These are phyloP conservation scores for Coleophoma eucalyptorum DNA, from an alignment of 2,329 filamentous ascomycete species.

Conservation along the genomic window DNA sequence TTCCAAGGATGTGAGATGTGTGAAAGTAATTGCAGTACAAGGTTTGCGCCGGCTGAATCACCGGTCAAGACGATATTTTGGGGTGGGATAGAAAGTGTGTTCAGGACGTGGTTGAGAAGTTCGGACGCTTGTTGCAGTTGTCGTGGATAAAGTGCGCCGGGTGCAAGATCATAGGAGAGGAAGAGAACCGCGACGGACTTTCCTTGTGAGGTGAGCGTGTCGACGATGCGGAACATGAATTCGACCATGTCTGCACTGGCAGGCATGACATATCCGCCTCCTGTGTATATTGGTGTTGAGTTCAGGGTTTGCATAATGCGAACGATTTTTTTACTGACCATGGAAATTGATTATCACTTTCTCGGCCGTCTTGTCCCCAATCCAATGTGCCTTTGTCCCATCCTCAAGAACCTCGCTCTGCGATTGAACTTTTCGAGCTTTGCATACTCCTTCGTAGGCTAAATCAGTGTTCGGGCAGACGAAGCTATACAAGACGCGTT, in stretches of 20 bases:
- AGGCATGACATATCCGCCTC: slow-evolving; percentile 52
- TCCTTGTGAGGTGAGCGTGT: slow-evolving; percentile 29
- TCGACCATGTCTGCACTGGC: slow-evolving; percentile 41
- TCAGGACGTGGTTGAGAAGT: slow-evolving; percentile 37
- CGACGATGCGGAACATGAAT: slow-evolving; percentile 25
- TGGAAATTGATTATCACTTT: slow-evolving; percentile 43
- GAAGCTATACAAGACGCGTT: background rate
- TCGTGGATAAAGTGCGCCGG: slow-evolving; percentile 38
- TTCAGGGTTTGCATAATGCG: background rate
- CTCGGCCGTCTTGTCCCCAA: slow-evolving; percentile 33
- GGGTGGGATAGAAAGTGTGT: slow-evolving; percentile 18
- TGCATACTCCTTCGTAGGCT: slow-evolving; percentile 18
- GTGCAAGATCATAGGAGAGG: slow-evolving; percentile 55
- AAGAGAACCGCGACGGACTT: slow-evolving; percentile 45
- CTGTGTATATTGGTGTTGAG: slow-evolving; percentile 25
- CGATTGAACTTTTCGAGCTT: slow-evolving; percentile 13
- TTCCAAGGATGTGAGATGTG: slow-evolving; percentile 49
- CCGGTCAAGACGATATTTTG: slow-evolving; percentile 41
- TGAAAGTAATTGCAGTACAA: slow-evolving; percentile 39
- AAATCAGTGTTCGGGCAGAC: slow-evolving; percentile 14
- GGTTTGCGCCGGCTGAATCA: slow-evolving; percentile 51
- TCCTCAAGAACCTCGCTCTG: slow-evolving; percentile 23
- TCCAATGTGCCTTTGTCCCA: slow-evolving; percentile 41
- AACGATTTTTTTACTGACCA: slow-evolving; percentile 22
- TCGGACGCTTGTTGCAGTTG: slow-evolving; percentile 42